Evolutionary conservation across 192 early-diverging fungal genomes (phyloP).

Genomic region (Backusella sp.): DNA sequence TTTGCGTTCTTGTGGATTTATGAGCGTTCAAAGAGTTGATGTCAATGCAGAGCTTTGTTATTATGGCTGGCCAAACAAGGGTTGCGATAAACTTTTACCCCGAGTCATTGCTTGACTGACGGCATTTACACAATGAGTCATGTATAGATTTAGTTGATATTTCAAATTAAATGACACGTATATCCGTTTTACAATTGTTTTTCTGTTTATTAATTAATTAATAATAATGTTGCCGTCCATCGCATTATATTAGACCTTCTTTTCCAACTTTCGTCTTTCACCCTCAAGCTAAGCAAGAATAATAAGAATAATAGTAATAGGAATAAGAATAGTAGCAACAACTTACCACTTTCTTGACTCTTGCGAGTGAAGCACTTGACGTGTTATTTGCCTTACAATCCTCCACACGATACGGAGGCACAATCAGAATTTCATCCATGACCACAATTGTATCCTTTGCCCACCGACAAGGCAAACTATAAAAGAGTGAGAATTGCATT

Average conservation of each 20-base stretch:
- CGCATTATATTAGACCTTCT: neutral
- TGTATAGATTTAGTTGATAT: too few species aligned
- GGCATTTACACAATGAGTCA: too few species aligned
- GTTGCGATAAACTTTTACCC: too few species aligned
- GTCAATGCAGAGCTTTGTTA: too few species aligned
- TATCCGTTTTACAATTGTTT: too few species aligned
- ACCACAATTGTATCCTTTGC: conserved; percentile 71
- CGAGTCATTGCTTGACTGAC: too few species aligned
- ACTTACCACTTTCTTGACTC: conserved; percentile 76
- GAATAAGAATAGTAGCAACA: neutral
- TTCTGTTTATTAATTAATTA: too few species aligned
- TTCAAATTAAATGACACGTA: too few species aligned
- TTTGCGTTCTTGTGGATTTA: too few species aligned
- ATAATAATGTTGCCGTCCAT: too few species aligned
- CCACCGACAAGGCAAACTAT: conserved; percentile 78
- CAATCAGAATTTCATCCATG: conserved; percentile 76
- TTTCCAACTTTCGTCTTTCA: conserved; percentile 39
- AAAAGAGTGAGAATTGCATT: neutral
- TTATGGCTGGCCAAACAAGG: too few species aligned
- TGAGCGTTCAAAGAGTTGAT: too few species aligned
- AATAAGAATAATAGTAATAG: neutral
- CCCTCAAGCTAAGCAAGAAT: conserved; percentile 42
- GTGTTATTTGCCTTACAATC: conserved; percentile 61
- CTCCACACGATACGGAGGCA: conserved; percentile 70
- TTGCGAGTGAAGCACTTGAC: conserved; percentile 56